Evolutionary conservation across 2,329 filamentous ascomycete species (phyloP), one percentile per base, ranked within the genome.

Genomic region (Fusarium equiseti): DNA sequence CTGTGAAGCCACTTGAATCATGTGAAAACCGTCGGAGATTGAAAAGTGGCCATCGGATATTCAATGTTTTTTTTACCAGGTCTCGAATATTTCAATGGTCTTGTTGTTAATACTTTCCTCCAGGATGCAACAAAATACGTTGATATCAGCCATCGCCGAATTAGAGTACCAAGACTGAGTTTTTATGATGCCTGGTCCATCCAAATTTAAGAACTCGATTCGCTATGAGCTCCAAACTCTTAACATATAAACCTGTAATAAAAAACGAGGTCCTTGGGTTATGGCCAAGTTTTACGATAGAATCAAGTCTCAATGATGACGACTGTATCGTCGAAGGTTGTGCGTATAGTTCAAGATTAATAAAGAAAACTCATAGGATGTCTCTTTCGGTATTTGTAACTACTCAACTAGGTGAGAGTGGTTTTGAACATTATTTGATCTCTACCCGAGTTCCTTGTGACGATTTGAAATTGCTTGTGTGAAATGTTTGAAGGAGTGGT

Each of bases 241-340:
- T 0, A n/a, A 12, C 6, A 38, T 12, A 10, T 38, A 38, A 7
- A 0, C 10, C 10, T 38, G 6, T n/a, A 7, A 11, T 4, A 2
- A 5, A 9, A 13, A 9, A 32, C 16, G 31, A 32, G 15, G 13
- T 32, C 15, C 13, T 16, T 32, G 15, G 31, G 15, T 1, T 16
- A 8, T 9, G 31, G 8, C 4, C 8, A 13, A 2, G 31, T 8
- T 1, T 5, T 32, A 9, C 15, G 4, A 15, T 1, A 32, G 8
- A 32, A 13, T 32, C 15, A 16, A 9, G 1, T 13, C 31, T 7
- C 1, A 9, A 32, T 0, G 8, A 38, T n/a, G 18, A 38, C 18
- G 2, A 6, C 11, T 38, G 11, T 3, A n/a, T 38, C 35, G 7
- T n/a, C 11, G 18, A 12, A 38, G 12, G 5, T 38, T 38, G 9